Evolutionary conservation across 2,329 filamentous ascomycete species (phyloP).

Genomic region (Oidium heveae): DNA sequence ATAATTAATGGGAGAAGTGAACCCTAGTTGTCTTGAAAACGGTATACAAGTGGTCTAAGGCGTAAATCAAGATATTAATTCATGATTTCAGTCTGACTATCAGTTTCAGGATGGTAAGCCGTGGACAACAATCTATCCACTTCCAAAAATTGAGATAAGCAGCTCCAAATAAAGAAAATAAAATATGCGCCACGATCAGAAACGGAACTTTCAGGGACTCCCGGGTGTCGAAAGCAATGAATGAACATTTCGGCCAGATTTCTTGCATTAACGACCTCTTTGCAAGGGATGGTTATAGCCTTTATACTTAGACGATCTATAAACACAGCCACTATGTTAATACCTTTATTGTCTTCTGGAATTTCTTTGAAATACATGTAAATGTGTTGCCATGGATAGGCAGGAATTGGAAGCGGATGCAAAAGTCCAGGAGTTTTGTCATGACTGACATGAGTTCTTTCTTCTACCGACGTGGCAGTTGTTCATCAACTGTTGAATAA

Average conservation of each 20-base stretch:
- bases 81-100: constrained; percentile 6
- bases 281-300: too few species aligned
- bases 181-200: constrained; percentile 5
- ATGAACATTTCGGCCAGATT: too few species aligned
- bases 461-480: not conserved
- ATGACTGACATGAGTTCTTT: not conserved
- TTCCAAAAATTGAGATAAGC: too few species aligned
- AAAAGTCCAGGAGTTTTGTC: too few species aligned
- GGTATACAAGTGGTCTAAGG: constrained; percentile 1
- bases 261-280: too few species aligned
- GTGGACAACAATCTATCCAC: constrained; percentile 3
- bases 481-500: not conserved
- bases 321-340: too few species aligned
- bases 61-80: constrained; percentile 5
- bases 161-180: too few species aligned
- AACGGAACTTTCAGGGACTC: constrained; percentile 2
- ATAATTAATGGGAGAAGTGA: not conserved
- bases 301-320: too few species aligned
- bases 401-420: too few species aligned
- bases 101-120: constrained; percentile 3
- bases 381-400: too few species aligned
- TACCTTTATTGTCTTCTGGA: too few species aligned
- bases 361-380: too few species aligned
- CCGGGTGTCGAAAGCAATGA: constrained; percentile 1
- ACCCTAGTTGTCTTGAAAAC: not conserved